These are phyloP conservation scores for Claviceps cyperi DNA, from an alignment of 2,329 filamentous ascomycete species.

Conservation along the genomic window DNA sequence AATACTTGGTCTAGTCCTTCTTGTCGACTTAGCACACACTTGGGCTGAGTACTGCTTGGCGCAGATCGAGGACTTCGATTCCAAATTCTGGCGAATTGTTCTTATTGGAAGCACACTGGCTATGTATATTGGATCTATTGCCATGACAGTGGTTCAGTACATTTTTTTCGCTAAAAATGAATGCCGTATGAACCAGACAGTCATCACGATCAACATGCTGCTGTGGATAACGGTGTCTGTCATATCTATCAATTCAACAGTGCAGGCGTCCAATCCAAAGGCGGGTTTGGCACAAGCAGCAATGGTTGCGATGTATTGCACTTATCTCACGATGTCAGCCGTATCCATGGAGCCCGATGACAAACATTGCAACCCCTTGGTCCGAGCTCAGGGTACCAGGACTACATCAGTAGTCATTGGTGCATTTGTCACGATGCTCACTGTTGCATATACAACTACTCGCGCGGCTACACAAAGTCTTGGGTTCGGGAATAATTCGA, in stretches of 20 bases:
- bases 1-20: constrained; percentile 75
- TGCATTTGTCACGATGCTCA: constrained; percentile 90
- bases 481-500: constrained; percentile 46
- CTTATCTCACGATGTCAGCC: constrained; percentile 93
- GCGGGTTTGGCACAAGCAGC: constrained; percentile 93
- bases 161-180: constrained; percentile 74
- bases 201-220: constrained; percentile 85
- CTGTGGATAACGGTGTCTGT: constrained; percentile 68
- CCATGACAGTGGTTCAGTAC: constrained; percentile 95
- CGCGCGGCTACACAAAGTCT: constrained; percentile 85
- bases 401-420: constrained; percentile 85
- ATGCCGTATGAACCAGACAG: constrained; percentile 93
- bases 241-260: constrained; percentile 74
- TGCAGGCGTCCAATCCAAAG: constrained; percentile 86
- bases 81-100: constrained; percentile 66
- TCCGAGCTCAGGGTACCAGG: constrained; percentile 72
- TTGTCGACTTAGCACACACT: constrained; percentile 89
- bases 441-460: constrained; percentile 94
- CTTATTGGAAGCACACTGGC: constrained; percentile 82
- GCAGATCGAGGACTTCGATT: constrained; percentile 84
- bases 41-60: constrained; percentile 95
- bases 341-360: constrained; percentile 97
- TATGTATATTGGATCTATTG: constrained; percentile 85
- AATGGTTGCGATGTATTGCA: constrained; percentile 96
- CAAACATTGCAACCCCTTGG: constrained; percentile 82